A percentile compares a stretch with the other conserved stretches of the same genome.
Conservation (phyloP, 495 filamentous ascomycete species). For the Gamarada debralockiae region DNA sequence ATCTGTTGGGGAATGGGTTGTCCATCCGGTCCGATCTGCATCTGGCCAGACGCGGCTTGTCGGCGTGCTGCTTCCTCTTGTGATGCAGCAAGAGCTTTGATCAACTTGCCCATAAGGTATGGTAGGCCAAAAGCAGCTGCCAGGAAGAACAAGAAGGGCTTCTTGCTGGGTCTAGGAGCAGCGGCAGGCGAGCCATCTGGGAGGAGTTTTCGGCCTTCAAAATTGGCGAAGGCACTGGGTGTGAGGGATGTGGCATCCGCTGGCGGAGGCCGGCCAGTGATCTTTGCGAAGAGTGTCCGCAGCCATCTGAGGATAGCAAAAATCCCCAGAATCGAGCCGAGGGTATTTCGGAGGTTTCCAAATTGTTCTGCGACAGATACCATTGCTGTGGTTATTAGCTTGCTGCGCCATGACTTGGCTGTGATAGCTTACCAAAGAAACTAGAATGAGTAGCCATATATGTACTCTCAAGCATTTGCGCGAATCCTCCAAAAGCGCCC, state of each 20-base stretch:
- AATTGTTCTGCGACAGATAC: slow-evolving; percentile 97
- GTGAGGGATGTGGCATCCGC: slow-evolving; percentile 83
- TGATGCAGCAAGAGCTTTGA: slow-evolving; percentile 74
- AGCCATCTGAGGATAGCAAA: slow-evolving; percentile 95
- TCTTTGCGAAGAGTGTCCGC: slow-evolving; percentile 80
- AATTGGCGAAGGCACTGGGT: slow-evolving; percentile 82
- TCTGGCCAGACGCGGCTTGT: slow-evolving; percentile 40
- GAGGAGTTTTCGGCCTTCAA: slow-evolving; percentile 59
- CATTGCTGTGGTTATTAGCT: slow-evolving; percentile 60
- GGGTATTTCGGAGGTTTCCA: slow-evolving; percentile 85
- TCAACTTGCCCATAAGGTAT: slow-evolving; percentile 93
- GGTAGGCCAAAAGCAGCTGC: slow-evolving; percentile 91
- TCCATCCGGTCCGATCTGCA: slow-evolving; percentile 44
- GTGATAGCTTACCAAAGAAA: slow-evolving; percentile 81
- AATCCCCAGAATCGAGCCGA: slow-evolving; percentile 91
- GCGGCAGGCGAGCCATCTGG: slow-evolving; percentile 43
- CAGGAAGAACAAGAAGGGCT: slow-evolving; percentile 94
- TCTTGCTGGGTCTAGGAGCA: slow-evolving; percentile 70
- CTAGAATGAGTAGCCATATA: slow-evolving; percentile 99
- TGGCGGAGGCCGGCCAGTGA: slow-evolving; percentile 90
- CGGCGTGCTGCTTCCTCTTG: slow-evolving; percentile 76
- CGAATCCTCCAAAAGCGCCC: slow-evolving; percentile 96
- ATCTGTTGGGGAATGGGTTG: slow-evolving; percentile 47
- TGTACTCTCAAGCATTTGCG: slow-evolving; percentile 99
- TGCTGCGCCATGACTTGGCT: slow-evolving; percentile 5